Evolutionary conservation across 495 filamentous ascomycete species (phyloP).

Genomic region (Trichoderma orchidacearum): DNA sequence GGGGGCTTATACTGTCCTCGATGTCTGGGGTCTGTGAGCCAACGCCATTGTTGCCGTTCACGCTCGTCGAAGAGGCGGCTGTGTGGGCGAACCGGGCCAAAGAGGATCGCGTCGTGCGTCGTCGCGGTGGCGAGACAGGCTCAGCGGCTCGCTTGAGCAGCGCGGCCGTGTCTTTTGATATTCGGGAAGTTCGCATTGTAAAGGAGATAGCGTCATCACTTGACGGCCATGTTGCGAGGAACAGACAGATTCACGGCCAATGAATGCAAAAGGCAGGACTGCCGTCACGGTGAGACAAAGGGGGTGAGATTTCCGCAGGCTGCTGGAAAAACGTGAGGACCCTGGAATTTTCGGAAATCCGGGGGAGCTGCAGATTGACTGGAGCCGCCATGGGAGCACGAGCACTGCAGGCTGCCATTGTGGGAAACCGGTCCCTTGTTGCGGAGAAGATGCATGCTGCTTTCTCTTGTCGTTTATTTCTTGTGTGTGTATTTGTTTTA

Average conservation of each 20-base stretch:
- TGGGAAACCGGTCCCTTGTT: too few species aligned
- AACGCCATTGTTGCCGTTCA: conserved; percentile 11
- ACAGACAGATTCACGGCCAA: too few species aligned
- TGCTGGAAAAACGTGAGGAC: neutral
- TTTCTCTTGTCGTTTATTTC: neutral
- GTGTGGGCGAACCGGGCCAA: conserved; percentile 28
- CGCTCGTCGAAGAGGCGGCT: conserved; percentile 12
- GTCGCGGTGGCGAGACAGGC: conserved; percentile 19
- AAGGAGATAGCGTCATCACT: neutral
- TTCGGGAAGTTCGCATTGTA: conserved; percentile 48
- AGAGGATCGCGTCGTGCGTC: conserved; percentile 33
- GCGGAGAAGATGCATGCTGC: too few species aligned
- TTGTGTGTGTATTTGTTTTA: too few species aligned
- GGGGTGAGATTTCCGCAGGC: too few species aligned
- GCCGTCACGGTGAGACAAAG: too few species aligned
- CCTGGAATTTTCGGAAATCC: neutral
- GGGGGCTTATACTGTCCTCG: conserved; percentile 35
- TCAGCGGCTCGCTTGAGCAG: conserved; percentile 8
- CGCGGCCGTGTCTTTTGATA: conserved; percentile 44
- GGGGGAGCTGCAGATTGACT: neutral
- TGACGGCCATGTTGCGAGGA: neutral
- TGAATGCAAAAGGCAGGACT: too few species aligned
- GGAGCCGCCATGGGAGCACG: too few species aligned
- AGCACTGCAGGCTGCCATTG: neutral
- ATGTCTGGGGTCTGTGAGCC: conserved; percentile 33